Conservation (phyloP, 179 eudicot genomes). For the Spergularia azorica region DNA sequence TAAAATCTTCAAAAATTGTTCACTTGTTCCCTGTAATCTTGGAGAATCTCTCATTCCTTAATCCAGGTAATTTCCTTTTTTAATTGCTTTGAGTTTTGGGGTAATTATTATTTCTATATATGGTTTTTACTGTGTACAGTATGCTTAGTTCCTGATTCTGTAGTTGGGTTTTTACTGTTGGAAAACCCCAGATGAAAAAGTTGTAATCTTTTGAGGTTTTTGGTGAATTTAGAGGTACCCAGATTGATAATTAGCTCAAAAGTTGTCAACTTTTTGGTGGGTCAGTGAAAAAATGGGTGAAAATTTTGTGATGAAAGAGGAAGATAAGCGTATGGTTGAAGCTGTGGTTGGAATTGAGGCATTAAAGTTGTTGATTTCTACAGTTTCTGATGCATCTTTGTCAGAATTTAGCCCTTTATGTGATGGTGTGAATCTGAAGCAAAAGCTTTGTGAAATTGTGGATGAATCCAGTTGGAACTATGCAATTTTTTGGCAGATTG, state of each 20-base stretch:
- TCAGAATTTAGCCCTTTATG: slow-evolving; percentile 43
- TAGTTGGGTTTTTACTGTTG: slow-evolving; percentile 11
- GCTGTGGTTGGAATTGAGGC: slow-evolving; percentile 69
- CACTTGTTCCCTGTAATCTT: background rate
- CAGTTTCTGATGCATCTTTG: slow-evolving; percentile 37
- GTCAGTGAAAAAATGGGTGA: slow-evolving; percentile 43
- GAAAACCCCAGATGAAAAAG: background rate
- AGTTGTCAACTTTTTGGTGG: slow-evolving; percentile 4
- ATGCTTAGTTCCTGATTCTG: too few species aligned
- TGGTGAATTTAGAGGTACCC: slow-evolving; percentile 25
- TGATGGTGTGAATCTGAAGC: slow-evolving; percentile 56
- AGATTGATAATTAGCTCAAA: slow-evolving; percentile 21
- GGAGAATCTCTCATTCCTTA: background rate
- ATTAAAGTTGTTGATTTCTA: slow-evolving; percentile 51
- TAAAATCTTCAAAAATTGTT: background rate
- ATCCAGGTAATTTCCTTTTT: slow-evolving; percentile 17
- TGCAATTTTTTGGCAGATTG: slow-evolving; percentile 83
- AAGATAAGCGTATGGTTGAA: slow-evolving; percentile 61
- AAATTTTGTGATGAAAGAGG: slow-evolving; percentile 54
- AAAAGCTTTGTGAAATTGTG: slow-evolving; percentile 58
- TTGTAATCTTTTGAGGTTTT: slow-evolving; percentile 19
- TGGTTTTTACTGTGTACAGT: too few species aligned
- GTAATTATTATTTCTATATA: background rate
- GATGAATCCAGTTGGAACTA: slow-evolving; percentile 79
- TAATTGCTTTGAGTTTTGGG: background rate